Percentiles rank a stretch among this genome's conserved stretches.
Conservation (phyloP, 202 grass and related monocot species). For the Miscanthus sacchariflorus region DNA sequence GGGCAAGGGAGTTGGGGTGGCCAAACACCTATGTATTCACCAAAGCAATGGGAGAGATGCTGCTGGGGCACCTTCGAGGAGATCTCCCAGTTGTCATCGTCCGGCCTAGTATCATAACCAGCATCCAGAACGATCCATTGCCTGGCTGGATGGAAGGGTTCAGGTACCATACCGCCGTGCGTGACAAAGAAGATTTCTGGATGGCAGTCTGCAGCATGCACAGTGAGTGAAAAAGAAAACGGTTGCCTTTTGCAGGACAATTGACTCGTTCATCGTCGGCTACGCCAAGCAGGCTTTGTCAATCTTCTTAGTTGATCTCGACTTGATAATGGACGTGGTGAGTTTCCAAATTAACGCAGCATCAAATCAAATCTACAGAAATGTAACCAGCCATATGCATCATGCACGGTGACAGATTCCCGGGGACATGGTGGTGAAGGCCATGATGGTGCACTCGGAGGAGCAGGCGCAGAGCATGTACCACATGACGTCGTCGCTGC, state of each 20-base stretch:
- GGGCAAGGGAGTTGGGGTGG: constrained; percentile 72
- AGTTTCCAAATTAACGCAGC: background rate
- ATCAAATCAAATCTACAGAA: no score
- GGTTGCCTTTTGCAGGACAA: constrained; percentile 40
- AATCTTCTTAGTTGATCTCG: background rate
- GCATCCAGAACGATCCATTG: constrained; percentile 60
- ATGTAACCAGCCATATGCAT: no score
- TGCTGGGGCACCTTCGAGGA: constrained; percentile 52
- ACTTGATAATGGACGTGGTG: constrained; percentile 14
- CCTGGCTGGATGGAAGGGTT: constrained; percentile 77
- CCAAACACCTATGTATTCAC: constrained; percentile 79
- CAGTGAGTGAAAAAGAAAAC: no score
- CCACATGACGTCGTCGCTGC: constrained; percentile 54
- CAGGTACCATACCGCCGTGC: constrained; percentile 34
- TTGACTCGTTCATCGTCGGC: constrained; percentile 50
- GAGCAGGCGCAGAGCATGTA: constrained; percentile 48
- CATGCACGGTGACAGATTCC: constrained; percentile 44
- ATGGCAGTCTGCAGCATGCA: no score
- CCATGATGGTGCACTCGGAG: constrained; percentile 50
- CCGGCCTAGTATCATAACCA: constrained; percentile 68
- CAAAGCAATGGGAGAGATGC: constrained; percentile 85
- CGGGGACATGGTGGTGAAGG: constrained; percentile 76
- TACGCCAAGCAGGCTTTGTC: constrained; percentile 54
- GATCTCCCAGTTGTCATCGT: constrained; percentile 69
- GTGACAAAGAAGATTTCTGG: background rate